Conservation (phyloP, 1,139 yeast species). For the Zhuliangozyma parablackwelliae region DNA sequence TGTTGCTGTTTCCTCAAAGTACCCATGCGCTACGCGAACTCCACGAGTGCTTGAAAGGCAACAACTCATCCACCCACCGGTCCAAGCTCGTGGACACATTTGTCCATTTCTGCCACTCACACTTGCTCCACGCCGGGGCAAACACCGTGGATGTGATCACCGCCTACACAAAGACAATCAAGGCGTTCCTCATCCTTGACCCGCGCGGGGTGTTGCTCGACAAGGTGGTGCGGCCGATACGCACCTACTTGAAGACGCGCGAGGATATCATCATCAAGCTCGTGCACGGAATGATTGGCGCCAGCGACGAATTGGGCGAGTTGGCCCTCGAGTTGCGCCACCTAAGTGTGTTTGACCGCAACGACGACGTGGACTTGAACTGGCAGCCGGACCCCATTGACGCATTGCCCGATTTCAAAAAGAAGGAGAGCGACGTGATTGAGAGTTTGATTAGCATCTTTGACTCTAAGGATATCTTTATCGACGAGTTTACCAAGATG, state of each 20-base stretch:
- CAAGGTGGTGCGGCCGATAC: constrained; percentile 69
- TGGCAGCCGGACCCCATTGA: constrained; percentile 96
- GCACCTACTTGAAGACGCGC: constrained; percentile 63
- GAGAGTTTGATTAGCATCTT: constrained; percentile 72
- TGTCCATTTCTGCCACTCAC: constrained; percentile 42
- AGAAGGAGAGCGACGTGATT: constrained; percentile 60
- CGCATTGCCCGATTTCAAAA: constrained; percentile 80
- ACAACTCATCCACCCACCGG: constrained; percentile 35
- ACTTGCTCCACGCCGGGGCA: constrained; percentile 75
- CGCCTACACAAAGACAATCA: constrained; percentile 67
- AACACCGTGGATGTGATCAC: constrained; percentile 72
- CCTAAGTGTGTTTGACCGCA: constrained; percentile 13
- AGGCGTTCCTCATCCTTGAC: constrained; percentile 72
- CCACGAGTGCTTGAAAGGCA: constrained; percentile 40
- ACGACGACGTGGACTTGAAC: constrained; percentile 43
- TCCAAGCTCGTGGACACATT: constrained; percentile 53
- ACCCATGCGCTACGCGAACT: constrained; percentile 61
- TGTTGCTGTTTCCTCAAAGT: constrained; percentile 56
- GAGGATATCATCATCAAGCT: constrained; percentile 68
- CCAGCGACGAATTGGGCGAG: constrained; percentile 40
- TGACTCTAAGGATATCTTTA: constrained; percentile 72
- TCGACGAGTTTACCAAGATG: constrained; percentile 63
- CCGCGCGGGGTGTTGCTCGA: constrained; percentile 83
- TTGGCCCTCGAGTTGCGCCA: constrained; percentile 49
- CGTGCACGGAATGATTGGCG: constrained; percentile 63